A percentile compares a stretch with the other conserved stretches of the same genome.
phyloP scores from a whole-genome alignment of 2,329 filamentous ascomycete species.

The Byssoonygena ceratinophila region DNA sequence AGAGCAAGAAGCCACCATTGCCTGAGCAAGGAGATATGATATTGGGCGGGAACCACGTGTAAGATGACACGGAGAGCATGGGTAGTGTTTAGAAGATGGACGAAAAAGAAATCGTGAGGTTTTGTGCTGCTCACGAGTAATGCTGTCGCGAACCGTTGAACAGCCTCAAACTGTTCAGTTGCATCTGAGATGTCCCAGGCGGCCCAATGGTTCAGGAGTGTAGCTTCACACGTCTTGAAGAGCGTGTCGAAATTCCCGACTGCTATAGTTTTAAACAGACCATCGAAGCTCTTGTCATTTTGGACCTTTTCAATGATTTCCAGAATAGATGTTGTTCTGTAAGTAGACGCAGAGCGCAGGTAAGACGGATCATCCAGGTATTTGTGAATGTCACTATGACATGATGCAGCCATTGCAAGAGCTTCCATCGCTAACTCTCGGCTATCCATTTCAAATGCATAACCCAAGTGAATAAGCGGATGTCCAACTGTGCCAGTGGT shows the following conservation, averaged over 20 bases:
- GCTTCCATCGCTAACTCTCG: conserved; percentile 84
- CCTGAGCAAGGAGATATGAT: conserved; percentile 62
- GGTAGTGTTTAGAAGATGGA: conserved; percentile 71
- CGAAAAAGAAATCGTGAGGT: conserved; percentile 71
- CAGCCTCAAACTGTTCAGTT: conserved; percentile 58
- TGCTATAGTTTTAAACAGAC: conserved; percentile 50
- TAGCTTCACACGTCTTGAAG: conserved; percentile 57
- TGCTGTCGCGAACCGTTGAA: conserved; percentile 45
- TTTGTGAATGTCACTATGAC: conserved; percentile 48
- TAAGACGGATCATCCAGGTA: conserved; percentile 63
- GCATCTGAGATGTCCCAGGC: conserved; percentile 56
- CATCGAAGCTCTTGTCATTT: conserved; percentile 59
- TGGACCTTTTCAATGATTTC: conserved; percentile 62
- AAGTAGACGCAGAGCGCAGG: conserved; percentile 49
- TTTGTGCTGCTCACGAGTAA: conserved; percentile 36
- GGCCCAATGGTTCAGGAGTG: conserved; percentile 81
- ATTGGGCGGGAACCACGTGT: conserved; percentile 60
- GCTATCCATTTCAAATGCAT: conserved; percentile 78
- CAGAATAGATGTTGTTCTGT: conserved; percentile 52
- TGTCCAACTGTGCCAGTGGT: conserved; percentile 60
- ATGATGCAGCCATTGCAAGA: conserved; percentile 56
- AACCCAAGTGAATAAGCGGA: conserved; percentile 88
- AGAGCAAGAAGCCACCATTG: conserved; percentile 86
- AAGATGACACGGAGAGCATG: conserved; percentile 82
- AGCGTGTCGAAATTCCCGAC: conserved; percentile 56